Evolutionary conservation across 1,139 yeast species (phyloP), one percentile per base, ranked within the genome.

Genomic region (Debaryomycetaceae sp.): DNA sequence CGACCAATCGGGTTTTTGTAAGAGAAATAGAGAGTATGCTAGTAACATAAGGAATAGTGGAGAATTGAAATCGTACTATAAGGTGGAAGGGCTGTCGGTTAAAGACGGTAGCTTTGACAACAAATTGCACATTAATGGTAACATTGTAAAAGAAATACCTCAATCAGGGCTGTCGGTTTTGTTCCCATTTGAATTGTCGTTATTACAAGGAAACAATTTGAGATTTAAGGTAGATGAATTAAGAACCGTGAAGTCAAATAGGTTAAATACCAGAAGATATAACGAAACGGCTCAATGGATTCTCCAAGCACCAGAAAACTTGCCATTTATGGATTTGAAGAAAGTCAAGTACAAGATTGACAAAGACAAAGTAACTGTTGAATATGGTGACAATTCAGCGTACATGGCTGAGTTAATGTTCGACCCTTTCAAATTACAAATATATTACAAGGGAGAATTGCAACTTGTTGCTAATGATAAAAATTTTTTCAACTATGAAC

Each of bases 1-100:
- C 63, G 80, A 71, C 8, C 83, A 86, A 51, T 78, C 91, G 16
- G 95, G 97, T 6, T 91, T 92, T 58, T 92, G 98, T 58, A 67
- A 75, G 38, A 73, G 98, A 56, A 88, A 92, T 54, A 67, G 94
- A 39, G 79, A 79, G 45, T 89, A 76, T 58, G 92, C 94, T 2
- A 53, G 58, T 13, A 61, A 71, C 37, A 46, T 57, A 1, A 51
- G 55, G 5, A 47, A 56, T 2, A 58, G 52, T 5, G 39, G 40
- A 1, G 39, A 41, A 1, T 74, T 66, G 46, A 53, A 52, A 18
- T 63, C 81, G 1, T 76, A 79, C 15, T 91, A 89, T 56, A 50
- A 69, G 1, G 55, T 91, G 29, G 82, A 78, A 44, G 49, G 65
- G 3, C 45, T 52, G 1, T 57, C 78, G 1, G 45, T 83, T 0